Conservation (phyloP, 345 rosid species). For the Rhizophora apiculata region DNA sequence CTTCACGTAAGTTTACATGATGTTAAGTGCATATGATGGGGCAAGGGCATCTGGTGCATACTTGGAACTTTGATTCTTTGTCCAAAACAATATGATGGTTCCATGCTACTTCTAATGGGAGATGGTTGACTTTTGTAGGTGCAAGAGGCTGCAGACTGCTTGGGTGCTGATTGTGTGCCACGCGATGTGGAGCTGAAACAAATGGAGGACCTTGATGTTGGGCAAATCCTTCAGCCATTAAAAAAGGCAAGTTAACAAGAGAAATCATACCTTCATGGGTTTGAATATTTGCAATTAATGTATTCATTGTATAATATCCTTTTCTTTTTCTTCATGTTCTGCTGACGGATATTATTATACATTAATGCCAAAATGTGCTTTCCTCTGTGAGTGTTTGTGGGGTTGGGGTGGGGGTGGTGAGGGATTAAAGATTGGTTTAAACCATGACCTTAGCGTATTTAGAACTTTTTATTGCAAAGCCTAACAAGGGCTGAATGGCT, state of each 20-base stretch:
- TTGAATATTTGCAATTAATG: not conserved
- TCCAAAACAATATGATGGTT: not conserved
- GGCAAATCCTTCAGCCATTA: conserved; percentile 38
- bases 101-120: not conserved
- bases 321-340: not conserved
- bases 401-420: no score
- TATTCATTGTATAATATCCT: not conserved
- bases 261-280: not conserved
- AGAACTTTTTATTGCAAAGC: not conserved
- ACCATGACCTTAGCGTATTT: no score
- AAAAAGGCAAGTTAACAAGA: conserved; percentile 47
- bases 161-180: conserved; percentile 81
- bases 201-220: conserved; percentile 50
- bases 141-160: conserved; percentile 91
- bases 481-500: no score
- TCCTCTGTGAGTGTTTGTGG: no score
- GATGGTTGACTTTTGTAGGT: conserved; percentile 40
- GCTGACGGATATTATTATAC: no score
- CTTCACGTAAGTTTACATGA: not conserved
- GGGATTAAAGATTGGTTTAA: no score
- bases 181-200: conserved; percentile 63
- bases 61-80: not conserved
- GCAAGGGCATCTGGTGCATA: not conserved
- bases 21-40: not conserved
- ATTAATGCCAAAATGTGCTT: no score